Evolutionary conservation across 108 stramenopile genomes (phyloP), one percentile per base, ranked within the genome.

Genomic region (Pseudonitzschia pungens): DNA sequence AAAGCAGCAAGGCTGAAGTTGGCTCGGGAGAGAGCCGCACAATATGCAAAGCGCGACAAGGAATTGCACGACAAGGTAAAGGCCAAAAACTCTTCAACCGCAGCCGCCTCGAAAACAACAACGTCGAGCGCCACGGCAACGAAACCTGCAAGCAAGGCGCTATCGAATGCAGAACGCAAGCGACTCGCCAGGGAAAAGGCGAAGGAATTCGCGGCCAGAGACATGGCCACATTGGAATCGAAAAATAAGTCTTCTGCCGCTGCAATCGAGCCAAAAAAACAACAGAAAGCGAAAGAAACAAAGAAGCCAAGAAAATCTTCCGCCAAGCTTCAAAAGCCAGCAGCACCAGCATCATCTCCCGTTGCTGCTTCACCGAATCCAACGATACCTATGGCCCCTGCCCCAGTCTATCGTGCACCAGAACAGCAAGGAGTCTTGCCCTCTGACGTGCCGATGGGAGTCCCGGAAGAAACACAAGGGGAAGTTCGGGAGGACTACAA

Each of bases 31-130:
- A 22, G 29, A 27, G 29, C 29, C 6, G 28, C 26, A 26, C 24
- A 21, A 58, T 58, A 26, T 12, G 57, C 57, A 7, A 31, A 58
- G 29, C 57, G 57, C 26, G 57, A 58, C 29, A 58, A 58, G 26
- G 57, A 21, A 16, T 26, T 9, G 57, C 24, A 27, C 57, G 57
- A 58, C 6, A 7, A 27, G 27, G 24, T 26, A 0, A 58, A 58
- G 26, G 4, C 57, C 26, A 4, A 58, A 58, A 58, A n/a, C 24
- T 56, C 10, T 10, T 56, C n/a, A n/a, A n/a, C 57, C 57, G 36
- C 36, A 5, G 2, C 36, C 36, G 36, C 36, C 6, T 36, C 26
- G 24, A 26, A 58, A 26, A 16, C 57, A 14, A 7, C 57, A 14
- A 26, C 57, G 29, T 15, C 57, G 53, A 54, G 7, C 22, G 53